Base-by-base conservation (phyloP, 208 protist species). In the Acanthamoeba lenticulata region DNA sequence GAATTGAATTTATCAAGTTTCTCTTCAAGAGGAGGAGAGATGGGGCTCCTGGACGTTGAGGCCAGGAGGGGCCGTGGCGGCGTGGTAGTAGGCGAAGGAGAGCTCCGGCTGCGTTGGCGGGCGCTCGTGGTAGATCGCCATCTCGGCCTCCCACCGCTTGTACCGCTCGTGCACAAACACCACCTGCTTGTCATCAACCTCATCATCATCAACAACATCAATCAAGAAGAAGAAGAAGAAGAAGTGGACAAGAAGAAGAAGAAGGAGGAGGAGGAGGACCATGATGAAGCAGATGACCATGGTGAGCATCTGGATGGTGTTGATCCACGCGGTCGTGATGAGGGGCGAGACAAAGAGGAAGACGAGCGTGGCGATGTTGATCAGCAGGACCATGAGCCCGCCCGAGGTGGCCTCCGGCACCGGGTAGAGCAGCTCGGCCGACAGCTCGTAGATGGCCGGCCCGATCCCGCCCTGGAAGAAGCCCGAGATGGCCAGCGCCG, bases 361-460 rank as follows among this genome's bases (percentile, higher is more conserved):
- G 29, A 88, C 32, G 29, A 88, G 47, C 13, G 79, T 88, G 42
- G 79, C 79, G 42, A 60, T 60, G 47, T 88, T 88, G 79, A 88
- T 62, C 29, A 88, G 42, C 42, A 88, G 47, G 19, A 88, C 79
- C 79, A 88, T 62, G 15, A 88, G 77, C 36, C 77, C 77, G 34
- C 77, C 77, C 27, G 77, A 88, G 21, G 77, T 88, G n/a, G 77
- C 77, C 47, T 88, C 77, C 7, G 77, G 77, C 42, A 88, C 77
- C 19, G 77, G 77, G 4, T 88, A 88, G 24, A 88, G 77, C 17
- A 88, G 77, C 77, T 88, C 77, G 47, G 77, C 77, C n/a, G 77
- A 88, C 40, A 88, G 77, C 77, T 88, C 77, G 47, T 88, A 88
- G 34, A 49, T 60, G 7, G 21, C 77, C 27, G 77, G 77, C 7